A percentile compares a stretch with the other conserved stretches of the same genome.
These are phyloP conservation scores for Eucalyptus grandis DNA, from an alignment of 345 rosid genomes.

Conservation along the genomic window DNA sequence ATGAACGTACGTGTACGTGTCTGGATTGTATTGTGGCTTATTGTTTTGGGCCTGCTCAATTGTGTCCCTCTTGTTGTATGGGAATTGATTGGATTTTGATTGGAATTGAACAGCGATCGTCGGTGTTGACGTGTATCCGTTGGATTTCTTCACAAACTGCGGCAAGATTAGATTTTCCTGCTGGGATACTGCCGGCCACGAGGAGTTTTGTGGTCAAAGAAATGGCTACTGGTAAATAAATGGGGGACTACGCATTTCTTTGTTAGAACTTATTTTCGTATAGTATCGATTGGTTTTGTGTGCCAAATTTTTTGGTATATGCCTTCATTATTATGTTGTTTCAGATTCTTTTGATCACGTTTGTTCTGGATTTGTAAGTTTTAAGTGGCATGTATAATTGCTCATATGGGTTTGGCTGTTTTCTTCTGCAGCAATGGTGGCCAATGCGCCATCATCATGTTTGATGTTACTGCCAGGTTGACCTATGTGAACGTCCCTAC, in stretches of 20 bases:
- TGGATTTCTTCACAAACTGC: constrained; percentile 92
- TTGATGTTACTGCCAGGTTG: too few species aligned
- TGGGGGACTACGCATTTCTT: background rate
- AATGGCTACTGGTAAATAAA: constrained; percentile 89
- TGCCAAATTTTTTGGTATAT: background rate
- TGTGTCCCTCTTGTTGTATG: background rate
- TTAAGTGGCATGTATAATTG: background rate
- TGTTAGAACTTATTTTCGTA: background rate
- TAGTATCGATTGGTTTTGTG: background rate
- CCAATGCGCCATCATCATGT: constrained; percentile 87
- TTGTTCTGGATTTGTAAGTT: background rate
- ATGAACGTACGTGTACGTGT: too few species aligned
- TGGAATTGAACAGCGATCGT: constrained; percentile 50
- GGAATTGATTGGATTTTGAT: background rate
- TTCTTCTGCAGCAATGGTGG: constrained; percentile 71
- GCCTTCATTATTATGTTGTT: background rate
- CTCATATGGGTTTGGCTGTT: background rate
- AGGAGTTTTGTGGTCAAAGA: constrained; percentile 89
- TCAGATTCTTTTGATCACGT: background rate
- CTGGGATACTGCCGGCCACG: constrained; percentile 99
- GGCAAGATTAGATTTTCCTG: constrained; percentile 89
- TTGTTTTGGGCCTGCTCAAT: background rate
- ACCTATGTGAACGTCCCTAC: constrained; percentile 97
- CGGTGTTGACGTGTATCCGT: constrained; percentile 92
- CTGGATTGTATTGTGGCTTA: background rate